Percentiles rank a stretch among this genome's conserved stretches.
These are phyloP conservation scores for Selaginella tamariscina DNA, from an alignment of 75 land plant species.

Conservation along the genomic window DNA sequence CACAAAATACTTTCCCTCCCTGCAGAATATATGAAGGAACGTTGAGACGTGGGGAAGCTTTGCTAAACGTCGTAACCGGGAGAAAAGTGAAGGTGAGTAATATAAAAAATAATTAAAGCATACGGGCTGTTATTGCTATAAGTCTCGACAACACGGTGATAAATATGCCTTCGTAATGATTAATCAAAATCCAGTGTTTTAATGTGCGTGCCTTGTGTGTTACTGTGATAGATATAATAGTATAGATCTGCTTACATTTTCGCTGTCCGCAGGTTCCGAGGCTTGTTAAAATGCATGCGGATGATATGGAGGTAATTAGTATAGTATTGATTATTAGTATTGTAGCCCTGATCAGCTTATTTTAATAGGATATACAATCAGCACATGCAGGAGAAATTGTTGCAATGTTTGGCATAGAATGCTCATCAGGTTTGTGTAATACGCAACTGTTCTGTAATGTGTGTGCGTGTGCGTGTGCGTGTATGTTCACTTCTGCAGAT, in stretches of 20 bases:
- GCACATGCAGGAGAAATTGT: conserved; percentile 98
- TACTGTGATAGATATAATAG: background rate
- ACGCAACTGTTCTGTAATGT: too few species aligned
- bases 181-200: too few species aligned
- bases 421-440: conserved; percentile 69
- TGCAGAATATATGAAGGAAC: conserved; percentile 89
- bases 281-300: conserved; percentile 89
- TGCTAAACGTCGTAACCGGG: conserved; percentile 72
- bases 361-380: conserved; percentile 79
- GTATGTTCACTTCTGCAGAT: too few species aligned
- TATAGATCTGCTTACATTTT: background rate
- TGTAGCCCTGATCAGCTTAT: conserved; percentile 4
- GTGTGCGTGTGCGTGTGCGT: too few species aligned
- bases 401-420: conserved; percentile 97
- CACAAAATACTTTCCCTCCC: too few species aligned
- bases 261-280: conserved; percentile 59
- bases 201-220: too few species aligned
- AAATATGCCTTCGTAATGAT: too few species aligned
- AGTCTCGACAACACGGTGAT: too few species aligned
- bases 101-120: too few species aligned
- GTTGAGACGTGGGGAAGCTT: conserved; percentile 81
- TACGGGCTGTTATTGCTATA: too few species aligned
- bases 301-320: conserved; percentile 92
- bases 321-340: background rate
- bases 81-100: conserved; percentile 71